phyloP scores from a whole-genome alignment of 2,329 filamentous ascomycete species.

The Curvularia lunata region DNA sequence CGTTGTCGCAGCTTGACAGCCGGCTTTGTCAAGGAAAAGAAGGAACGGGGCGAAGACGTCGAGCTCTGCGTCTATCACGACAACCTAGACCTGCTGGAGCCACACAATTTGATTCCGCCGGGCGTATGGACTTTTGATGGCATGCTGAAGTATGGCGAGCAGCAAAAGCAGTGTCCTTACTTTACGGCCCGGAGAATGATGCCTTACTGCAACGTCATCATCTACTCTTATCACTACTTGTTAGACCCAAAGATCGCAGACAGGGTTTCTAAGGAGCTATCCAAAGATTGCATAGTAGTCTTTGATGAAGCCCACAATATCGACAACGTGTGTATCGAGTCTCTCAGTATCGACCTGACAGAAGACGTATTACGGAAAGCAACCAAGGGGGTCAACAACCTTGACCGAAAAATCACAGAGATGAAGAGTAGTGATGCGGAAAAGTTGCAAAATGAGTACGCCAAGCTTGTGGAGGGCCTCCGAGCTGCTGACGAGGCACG shows the following conservation, averaged over 20 bases:
- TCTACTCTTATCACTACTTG: constrained; percentile 98
- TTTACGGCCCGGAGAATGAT: constrained; percentile 98
- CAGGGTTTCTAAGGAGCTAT: constrained; percentile 90
- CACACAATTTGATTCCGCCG: constrained; percentile 91
- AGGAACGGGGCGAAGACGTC: constrained; percentile 91
- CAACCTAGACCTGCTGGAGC: constrained; percentile 93
- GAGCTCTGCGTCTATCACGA: constrained; percentile 96
- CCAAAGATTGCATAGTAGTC: constrained; percentile 97
- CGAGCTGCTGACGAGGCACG: constrained; percentile 86
- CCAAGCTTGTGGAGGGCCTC: constrained; percentile 91
- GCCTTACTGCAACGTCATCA: constrained; percentile 99
- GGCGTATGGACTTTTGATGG: constrained; percentile 96
- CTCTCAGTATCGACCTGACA: constrained; percentile 93
- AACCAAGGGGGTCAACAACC: constrained; percentile 84
- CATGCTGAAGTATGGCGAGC: constrained; percentile 85
- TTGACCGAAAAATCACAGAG: constrained; percentile 88
- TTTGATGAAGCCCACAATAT: constrained; percentile 99
- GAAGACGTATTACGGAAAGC: constrained; percentile 93
- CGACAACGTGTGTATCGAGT: constrained; percentile 98
- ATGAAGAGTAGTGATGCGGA: constrained; percentile 96
- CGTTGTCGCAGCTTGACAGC: constrained; percentile 93
- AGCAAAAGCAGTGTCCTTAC: constrained; percentile 97
- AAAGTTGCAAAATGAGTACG: constrained; percentile 93
- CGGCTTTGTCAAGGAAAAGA: constrained; percentile 97
- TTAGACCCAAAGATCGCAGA: constrained; percentile 98